Conservation (phyloP, 768 basidiomycete genomes). For the Lepiota venenata region DNA sequence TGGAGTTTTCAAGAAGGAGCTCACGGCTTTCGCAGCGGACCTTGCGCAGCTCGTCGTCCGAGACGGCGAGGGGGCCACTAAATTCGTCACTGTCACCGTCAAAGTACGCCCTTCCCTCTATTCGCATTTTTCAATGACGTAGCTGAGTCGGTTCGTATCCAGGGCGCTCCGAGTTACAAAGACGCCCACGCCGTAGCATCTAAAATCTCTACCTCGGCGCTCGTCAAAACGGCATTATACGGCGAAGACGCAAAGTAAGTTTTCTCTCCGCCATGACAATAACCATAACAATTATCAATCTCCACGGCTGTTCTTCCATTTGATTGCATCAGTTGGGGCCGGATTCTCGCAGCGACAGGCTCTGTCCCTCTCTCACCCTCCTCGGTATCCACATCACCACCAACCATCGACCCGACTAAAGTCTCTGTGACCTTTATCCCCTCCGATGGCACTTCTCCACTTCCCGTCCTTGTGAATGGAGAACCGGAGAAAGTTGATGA, state of each 20-base stretch:
- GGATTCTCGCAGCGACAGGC: constrained; percentile 90
- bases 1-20: constrained; percentile 69
- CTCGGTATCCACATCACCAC: constrained; percentile 33
- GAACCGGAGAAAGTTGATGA: constrained; percentile 92
- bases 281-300: neutral
- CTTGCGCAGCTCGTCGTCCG: constrained; percentile 94
- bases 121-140: neutral
- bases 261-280: neutral
- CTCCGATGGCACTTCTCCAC: constrained; percentile 48
- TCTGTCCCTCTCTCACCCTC: constrained; percentile 60
- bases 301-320: neutral
- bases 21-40: constrained; percentile 86
- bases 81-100: constrained; percentile 92
- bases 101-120: constrained; percentile 51
- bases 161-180: constrained; percentile 79
- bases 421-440: constrained; percentile 91
- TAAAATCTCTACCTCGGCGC: constrained; percentile 85
- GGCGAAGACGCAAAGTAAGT: constrained; percentile 93
- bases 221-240: constrained; percentile 95
- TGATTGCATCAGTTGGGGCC: constrained; percentile 74
- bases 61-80: constrained; percentile 97
- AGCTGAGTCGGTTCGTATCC: constrained; percentile 10
- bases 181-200: constrained; percentile 93
- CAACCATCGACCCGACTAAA: constrained; percentile 64
- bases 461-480: constrained; percentile 86